Evolutionary conservation across 1,139 yeast genomes (phyloP), one percentile per base, ranked within the genome.

Genomic region (Lodderomyces pseudojiufengensis): DNA sequence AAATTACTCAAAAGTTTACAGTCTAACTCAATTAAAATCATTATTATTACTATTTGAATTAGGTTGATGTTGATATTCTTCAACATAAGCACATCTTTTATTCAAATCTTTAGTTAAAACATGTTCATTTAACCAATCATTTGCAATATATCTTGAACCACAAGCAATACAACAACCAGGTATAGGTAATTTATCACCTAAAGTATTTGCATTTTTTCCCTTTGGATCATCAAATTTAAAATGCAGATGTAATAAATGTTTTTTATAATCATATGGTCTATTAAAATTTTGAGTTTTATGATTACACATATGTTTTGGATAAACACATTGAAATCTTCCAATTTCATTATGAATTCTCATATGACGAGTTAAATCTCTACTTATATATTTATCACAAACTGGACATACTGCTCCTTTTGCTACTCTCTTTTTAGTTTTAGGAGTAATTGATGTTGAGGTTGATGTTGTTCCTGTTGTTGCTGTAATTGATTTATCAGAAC

Each of bases 221-320:
- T 56, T 54, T 13, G 73, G 69, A 43, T 69, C 70, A 44, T 70
- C 74, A 40, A 70, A 70, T 36, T 51, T 54, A 49, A 70, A 70
- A 45, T 70, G 76, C 44, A 62, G 59, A 42, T 69, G 73, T 27
- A 70, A 55, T 35, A 70, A 52, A 45, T 70, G 76, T 39, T 70
- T 70, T 43, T 70, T 70, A 55, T 65, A 70, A 49, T 70, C 76
- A 45, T 70, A 70, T 2, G 76, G 76, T 29, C 76, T 55, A 47
- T 70, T 70, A 43, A 70, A 70, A 41, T 69, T 58, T 32, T 69
- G 66, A 0, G 73, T 67, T 43, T 66, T 65, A 46, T 70, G 76
- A 42, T 56, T 65, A 49, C 76, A 70, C 59, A 56, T 58, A 13
- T 48, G 51, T 33, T 59, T 59, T 1, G 75, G 74, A 42, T 62